Evolutionary conservation across 805 yeast species (phyloP).

Genomic region (Starmera caribaea): DNA sequence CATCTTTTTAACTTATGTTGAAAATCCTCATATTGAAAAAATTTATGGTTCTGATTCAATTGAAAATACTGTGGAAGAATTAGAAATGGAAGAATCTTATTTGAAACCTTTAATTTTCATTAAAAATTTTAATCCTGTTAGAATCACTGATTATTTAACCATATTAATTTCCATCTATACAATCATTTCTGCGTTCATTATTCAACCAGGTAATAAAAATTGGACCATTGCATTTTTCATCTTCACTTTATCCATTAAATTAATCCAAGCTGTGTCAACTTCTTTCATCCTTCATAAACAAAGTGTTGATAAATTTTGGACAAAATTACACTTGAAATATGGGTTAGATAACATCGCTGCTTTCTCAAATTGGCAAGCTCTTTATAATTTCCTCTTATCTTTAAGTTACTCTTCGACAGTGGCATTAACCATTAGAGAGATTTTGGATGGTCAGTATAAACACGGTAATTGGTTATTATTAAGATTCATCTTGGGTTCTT

Average conservation of each 20-base stretch:
- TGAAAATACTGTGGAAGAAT: slow-evolving; percentile 23
- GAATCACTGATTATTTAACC: slow-evolving; percentile 55
- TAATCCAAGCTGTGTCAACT: slow-evolving; percentile 40
- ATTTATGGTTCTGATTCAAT: slow-evolving; percentile 46
- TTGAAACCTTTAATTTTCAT: slow-evolving; percentile 53
- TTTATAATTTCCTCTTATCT: slow-evolving; percentile 43
- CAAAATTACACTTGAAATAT: slow-evolving; percentile 52
- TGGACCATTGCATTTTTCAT: slow-evolving; percentile 20
- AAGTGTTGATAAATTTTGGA: slow-evolving; percentile 51
- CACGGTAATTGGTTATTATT: slow-evolving; percentile 35
- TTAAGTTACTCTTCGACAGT: slow-evolving; percentile 48
- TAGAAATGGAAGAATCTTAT: slow-evolving; percentile 28
- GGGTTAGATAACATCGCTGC: slow-evolving; percentile 59
- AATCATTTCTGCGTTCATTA: slow-evolving; percentile 31
- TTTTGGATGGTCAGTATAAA: slow-evolving; percentile 17
- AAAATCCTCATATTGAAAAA: slow-evolving; percentile 80
- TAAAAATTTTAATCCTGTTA: slow-evolving; percentile 49
- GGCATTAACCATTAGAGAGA: slow-evolving; percentile 25
- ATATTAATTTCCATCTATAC: slow-evolving; percentile 30
- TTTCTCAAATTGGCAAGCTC: slow-evolving; percentile 61
- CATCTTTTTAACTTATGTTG: slow-evolving; percentile 63
- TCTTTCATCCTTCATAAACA: slow-evolving; percentile 47
- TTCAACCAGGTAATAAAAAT: slow-evolving; percentile 17
- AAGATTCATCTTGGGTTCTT: slow-evolving; percentile 47
- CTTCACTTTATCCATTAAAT: slow-evolving; percentile 33